Base-by-base conservation (phyloP, 1,284 basidiomycete genomes). In the Marasmius fiardii region DNA sequence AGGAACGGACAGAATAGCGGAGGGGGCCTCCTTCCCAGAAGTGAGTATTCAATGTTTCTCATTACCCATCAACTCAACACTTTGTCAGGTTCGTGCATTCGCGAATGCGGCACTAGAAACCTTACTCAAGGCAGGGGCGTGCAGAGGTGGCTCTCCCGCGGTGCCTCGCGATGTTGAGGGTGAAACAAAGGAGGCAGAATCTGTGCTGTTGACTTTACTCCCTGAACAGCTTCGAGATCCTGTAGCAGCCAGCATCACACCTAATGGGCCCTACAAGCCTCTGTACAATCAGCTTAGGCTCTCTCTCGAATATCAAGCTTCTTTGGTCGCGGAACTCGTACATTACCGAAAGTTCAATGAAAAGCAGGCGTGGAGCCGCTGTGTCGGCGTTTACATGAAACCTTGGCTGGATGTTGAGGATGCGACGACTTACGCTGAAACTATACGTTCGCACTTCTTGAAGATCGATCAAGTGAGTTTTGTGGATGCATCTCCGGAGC, bases 1-100 rank as follows among this genome's bases (percentile, higher is more conserved):
- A 39, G 94, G 95, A 61, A 95, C 98, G 28, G 85, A 93, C 69
- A 92, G 90, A 69, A 95, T 99, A 63, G 92, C 92, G 18, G 87
- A 86, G 59, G 85, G 90, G 20, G 96, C 96, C 52, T 92, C 94
- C 43, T 99, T 99, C 82, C 96, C 96, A 58, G 96, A 99, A 77
- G 91, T 91, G 47, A 39, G 75, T 54, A 61, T 65, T 55, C 41
- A 61, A 63, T 49, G 39, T 63, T 31, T 47, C 21, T 14, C 20
- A 52, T 53, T 31, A 47, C 63, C 61, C 54, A 10, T 52, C 53
- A 44, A 49, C 56, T 56, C 52, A 31, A 55, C 35, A 26, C 58
- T 57, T 53, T n/a, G 37, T 24, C 50, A 88, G 84, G 92, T 96
- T 61, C 90, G 94, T 59, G 93, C 92, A 7, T 98, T 97, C 68